Percentiles rank a stretch among this genome's conserved stretches.
phyloP scores from a whole-genome alignment of 148 eudicot genomes.

The Vaccinium darrowii region DNA sequence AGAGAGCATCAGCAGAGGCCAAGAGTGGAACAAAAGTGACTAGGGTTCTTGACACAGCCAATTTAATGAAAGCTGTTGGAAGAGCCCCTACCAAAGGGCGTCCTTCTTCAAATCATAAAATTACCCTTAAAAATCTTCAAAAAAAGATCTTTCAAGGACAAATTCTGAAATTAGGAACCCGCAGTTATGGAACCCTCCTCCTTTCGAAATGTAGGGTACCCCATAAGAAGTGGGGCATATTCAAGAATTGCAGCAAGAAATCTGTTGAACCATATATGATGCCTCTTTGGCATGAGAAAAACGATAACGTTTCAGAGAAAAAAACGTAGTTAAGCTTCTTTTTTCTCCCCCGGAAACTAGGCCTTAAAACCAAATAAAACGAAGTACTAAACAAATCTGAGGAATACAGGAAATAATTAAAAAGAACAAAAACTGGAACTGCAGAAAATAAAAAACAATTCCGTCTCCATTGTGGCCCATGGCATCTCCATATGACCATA shows the following conservation, averaged over 20 bases:
- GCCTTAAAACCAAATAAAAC: too few relatives aligned
- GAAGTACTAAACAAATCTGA: too few relatives aligned
- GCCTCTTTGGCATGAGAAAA: not conserved
- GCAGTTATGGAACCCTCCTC: slow-evolving; percentile 5
- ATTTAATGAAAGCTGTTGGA: slow-evolving; percentile 49
- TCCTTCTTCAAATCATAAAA: slow-evolving; percentile 55
- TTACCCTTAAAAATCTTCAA: not conserved
- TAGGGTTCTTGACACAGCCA: slow-evolving; percentile 65
- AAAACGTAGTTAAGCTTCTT: not conserved
- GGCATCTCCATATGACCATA: too few relatives aligned
- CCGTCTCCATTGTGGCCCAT: too few relatives aligned
- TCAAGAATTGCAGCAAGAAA: not conserved
- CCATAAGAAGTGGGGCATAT: slow-evolving; percentile 13
- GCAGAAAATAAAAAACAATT: too few relatives aligned
- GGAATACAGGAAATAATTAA: too few relatives aligned
- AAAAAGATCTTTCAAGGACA: not conserved
- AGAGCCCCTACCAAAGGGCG: slow-evolving; percentile 65
- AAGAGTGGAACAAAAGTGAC: slow-evolving; percentile 89
- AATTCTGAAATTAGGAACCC: not conserved
- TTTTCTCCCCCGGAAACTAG: too few relatives aligned
- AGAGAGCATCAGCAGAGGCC: slow-evolving; percentile 82
- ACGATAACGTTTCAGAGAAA: not conserved
- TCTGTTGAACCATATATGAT: not conserved
- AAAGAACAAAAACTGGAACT: too few relatives aligned
- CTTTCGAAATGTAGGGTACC: slow-evolving; percentile 23